A percentile compares a stretch with the other conserved stretches of the same genome.
These are phyloP conservation scores for Kuraishia hungarica DNA, from an alignment of 805 yeast species.

Conservation along the genomic window DNA sequence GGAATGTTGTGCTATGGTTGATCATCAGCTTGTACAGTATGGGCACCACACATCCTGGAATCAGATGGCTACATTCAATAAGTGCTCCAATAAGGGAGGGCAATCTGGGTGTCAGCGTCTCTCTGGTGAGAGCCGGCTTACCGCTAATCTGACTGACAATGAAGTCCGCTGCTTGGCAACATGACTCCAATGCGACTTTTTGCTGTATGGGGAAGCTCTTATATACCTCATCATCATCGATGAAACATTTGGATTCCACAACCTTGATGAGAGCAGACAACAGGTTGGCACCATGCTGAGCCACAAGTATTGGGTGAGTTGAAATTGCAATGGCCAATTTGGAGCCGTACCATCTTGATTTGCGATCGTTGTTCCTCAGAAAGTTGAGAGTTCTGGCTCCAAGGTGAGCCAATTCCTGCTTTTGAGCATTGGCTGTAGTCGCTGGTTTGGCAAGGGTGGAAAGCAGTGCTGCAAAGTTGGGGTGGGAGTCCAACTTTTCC, in stretches of 20 bases:
- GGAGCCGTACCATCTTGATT: slow-evolving; percentile 51
- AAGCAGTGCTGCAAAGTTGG: slow-evolving; percentile 13
- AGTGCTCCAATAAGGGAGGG: slow-evolving; percentile 49
- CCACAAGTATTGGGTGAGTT: slow-evolving; percentile 25
- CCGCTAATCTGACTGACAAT: slow-evolving; percentile 51
- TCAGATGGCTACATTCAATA: slow-evolving; percentile 33
- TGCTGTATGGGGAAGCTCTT: slow-evolving; percentile 6
- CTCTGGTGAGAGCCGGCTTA: slow-evolving; percentile 79
- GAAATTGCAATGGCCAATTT: slow-evolving; percentile 38
- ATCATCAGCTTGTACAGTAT: slow-evolving; percentile 34
- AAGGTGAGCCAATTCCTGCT: slow-evolving; percentile 41
- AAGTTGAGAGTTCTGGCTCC: slow-evolving; percentile 35
- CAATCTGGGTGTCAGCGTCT: slow-evolving; percentile 71
- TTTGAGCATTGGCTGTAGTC: slow-evolving; percentile 32
- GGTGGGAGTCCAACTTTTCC: neutral
- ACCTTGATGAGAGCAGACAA: slow-evolving; percentile 32
- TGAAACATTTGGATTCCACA: slow-evolving; percentile 27
- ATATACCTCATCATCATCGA: slow-evolving; percentile 17
- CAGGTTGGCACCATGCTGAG: slow-evolving; percentile 31
- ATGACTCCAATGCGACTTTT: slow-evolving; percentile 21
- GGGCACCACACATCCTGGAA: slow-evolving; percentile 28
- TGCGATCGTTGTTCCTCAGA: slow-evolving; percentile 33
- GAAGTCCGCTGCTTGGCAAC: slow-evolving; percentile 30
- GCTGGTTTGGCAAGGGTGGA: slow-evolving; percentile 16
- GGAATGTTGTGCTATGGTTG: slow-evolving; percentile 68